A percentile compares a stretch with the other conserved stretches of the same genome.
phyloP scores from a whole-genome alignment of 1,284 basidiomycete species.

The Cutaneotrichosporon cutaneum region DNA sequence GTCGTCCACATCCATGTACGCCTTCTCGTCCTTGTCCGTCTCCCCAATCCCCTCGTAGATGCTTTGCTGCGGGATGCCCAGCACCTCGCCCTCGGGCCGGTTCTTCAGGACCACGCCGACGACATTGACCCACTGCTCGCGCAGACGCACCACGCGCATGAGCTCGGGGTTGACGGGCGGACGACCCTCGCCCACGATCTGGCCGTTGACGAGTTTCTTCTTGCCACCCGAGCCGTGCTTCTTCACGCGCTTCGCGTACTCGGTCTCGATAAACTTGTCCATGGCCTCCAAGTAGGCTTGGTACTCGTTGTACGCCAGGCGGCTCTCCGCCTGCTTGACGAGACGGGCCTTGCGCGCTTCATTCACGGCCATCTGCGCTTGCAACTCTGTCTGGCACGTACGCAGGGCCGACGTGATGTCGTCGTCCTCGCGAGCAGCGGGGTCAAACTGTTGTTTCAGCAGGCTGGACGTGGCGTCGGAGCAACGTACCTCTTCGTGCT shows the following conservation, averaged over 20 bases:
- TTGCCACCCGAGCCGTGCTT: constrained; percentile 58
- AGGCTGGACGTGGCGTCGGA: neutral
- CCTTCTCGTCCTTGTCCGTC: constrained; percentile 45
- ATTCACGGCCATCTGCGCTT: constrained; percentile 73
- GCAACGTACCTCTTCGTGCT: constrained; percentile 55
- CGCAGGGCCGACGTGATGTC: constrained; percentile 87
- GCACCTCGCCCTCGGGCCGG: constrained; percentile 65
- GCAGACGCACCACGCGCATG: constrained; percentile 65
- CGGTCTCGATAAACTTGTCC: constrained; percentile 69
- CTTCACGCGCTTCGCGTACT: constrained; percentile 54
- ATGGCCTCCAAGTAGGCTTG: constrained; percentile 72
- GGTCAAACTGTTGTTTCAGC: constrained; percentile 64
- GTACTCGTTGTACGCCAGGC: constrained; percentile 87
- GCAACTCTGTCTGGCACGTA: constrained; percentile 79
- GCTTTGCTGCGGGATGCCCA: constrained; percentile 70
- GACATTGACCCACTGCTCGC: constrained; percentile 69
- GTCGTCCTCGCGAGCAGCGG: constrained; percentile 77
- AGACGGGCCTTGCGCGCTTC: constrained; percentile 76
- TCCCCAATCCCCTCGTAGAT: constrained; percentile 70
- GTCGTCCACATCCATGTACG: constrained; percentile 47
- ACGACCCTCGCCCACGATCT: constrained; percentile 57
- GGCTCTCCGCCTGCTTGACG: constrained; percentile 73
- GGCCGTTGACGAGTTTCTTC: constrained; percentile 53
- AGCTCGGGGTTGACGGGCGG: constrained; percentile 67
- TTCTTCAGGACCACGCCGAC: constrained; percentile 68